Evolutionary conservation across 73 alveolate genomes (phyloP).

Genomic region (Paramecium pentaurelia): DNA sequence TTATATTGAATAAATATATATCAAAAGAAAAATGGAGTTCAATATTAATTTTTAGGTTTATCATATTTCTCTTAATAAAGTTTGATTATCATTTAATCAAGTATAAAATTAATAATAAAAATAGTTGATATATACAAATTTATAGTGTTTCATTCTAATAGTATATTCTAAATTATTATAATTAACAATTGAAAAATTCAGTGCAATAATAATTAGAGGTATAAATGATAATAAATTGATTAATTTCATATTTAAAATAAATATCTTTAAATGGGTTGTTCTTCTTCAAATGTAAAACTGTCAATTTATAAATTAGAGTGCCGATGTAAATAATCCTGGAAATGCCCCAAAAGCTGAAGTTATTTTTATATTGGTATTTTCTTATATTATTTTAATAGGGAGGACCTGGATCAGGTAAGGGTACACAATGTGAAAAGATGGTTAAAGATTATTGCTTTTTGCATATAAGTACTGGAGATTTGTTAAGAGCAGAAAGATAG

Average conservation of each 20-base stretch:
- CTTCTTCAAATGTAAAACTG: not conserved
- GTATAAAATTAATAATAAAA: not conserved
- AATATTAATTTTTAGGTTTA: not conserved
- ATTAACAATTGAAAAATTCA: not conserved
- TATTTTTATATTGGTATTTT: not conserved
- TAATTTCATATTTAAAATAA: not conserved
- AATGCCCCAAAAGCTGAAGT: not conserved
- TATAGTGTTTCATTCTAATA: too few relatives aligned
- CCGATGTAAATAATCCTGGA: not conserved
- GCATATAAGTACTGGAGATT: conserved; percentile 83
- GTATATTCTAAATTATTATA: not conserved
- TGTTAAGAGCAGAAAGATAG: conserved; percentile 72
- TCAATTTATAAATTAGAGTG: not conserved
- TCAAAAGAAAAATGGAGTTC: not conserved
- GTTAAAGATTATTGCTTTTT: conserved; percentile 73
- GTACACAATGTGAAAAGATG: conserved; percentile 90
- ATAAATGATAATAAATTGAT: not conserved
- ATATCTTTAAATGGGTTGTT: not conserved
- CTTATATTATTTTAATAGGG: conserved; percentile 29
- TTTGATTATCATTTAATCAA: not conserved
- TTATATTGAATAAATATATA: not conserved
- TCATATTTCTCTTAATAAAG: not conserved
- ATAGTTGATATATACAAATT: not conserved
- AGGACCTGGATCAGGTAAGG: conserved; percentile 96
- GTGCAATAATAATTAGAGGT: not conserved